A percentile compares a stretch with the other conserved stretches of the same genome.
Evolutionary conservation across 176 grass and related monocot species (phyloP).

Genomic region (Olyra latifolia): DNA sequence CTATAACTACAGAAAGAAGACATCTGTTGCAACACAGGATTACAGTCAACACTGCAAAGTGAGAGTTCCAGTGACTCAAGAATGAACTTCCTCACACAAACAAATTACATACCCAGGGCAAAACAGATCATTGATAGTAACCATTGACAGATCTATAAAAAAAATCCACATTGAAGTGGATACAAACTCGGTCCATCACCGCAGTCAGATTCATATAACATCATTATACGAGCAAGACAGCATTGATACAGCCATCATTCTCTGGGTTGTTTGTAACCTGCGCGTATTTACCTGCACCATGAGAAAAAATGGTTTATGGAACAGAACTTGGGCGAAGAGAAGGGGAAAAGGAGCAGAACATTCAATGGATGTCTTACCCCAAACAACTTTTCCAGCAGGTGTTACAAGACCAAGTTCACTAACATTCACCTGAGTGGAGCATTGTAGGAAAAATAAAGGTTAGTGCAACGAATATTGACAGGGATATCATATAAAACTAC

Average conservation of each 20-base stretch:
- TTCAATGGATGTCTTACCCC: constrained; percentile 52
- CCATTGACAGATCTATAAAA: neutral
- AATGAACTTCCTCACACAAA: neutral
- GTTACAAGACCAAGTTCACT: constrained; percentile 93
- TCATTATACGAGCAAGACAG: constrained; percentile 71
- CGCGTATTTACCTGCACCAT: constrained; percentile 81
- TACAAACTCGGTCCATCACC: neutral
- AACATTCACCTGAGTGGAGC: constrained; percentile 68
- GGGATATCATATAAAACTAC: neutral
- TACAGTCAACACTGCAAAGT: neutral
- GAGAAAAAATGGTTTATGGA: constrained; percentile 2
- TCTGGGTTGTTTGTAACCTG: constrained; percentile 92
- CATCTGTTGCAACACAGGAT: neutral
- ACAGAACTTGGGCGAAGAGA: neutral
- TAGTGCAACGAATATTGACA: neutral
- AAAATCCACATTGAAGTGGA: neutral
- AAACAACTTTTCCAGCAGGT: constrained; percentile 95
- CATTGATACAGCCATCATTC: constrained; percentile 94
- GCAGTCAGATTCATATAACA: neutral
- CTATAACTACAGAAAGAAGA: neutral
- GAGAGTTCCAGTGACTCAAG: neutral
- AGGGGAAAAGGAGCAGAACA: neutral
- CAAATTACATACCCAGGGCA: neutral
- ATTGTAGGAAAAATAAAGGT: neutral
- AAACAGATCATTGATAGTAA: neutral